Evolutionary conservation across 495 filamentous ascomycete genomes (phyloP).

Genomic region (Chaetomium tenue): DNA sequence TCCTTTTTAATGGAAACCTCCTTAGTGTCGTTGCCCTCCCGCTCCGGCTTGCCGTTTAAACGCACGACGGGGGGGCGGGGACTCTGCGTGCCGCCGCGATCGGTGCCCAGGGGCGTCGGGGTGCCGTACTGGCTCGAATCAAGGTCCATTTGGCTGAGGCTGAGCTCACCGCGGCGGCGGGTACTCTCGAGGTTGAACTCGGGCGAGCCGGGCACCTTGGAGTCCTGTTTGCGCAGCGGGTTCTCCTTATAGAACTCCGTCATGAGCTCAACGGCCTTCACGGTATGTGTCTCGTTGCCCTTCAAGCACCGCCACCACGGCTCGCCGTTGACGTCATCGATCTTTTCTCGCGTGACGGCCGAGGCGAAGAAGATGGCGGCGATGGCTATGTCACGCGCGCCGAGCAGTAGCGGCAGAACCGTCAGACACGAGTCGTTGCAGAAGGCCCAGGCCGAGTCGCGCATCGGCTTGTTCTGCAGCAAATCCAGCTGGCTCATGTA

Average conservation of each 20-base stretch:
- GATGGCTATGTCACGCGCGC: slow-evolving; percentile 74
- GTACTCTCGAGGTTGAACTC: slow-evolving; percentile 49
- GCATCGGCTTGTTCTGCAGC: slow-evolving; percentile 68
- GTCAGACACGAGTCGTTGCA: slow-evolving; percentile 86
- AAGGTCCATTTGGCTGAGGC: slow-evolving; percentile 32
- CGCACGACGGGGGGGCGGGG: slow-evolving; percentile 16
- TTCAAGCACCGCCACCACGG: slow-evolving; percentile 81
- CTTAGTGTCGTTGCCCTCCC: slow-evolving; percentile 7
- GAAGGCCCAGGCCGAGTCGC: slow-evolving; percentile 87
- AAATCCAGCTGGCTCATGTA: slow-evolving; percentile 66
- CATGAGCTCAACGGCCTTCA: slow-evolving; percentile 65
- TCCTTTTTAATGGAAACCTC: slow-evolving; percentile 25
- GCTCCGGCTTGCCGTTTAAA: slow-evolving; percentile 9
- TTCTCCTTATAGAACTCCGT: slow-evolving; percentile 72
- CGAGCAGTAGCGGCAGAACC: slow-evolving; percentile 77
- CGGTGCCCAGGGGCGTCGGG: slow-evolving; percentile 25
- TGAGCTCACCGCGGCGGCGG: slow-evolving; percentile 43
- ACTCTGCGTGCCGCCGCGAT: slow-evolving; percentile 35
- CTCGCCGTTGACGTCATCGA: slow-evolving; percentile 73
- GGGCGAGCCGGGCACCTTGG: slow-evolving; percentile 42
- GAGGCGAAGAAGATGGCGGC: slow-evolving; percentile 83
- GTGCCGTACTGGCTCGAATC: slow-evolving; percentile 30
- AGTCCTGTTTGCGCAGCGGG: slow-evolving; percentile 51
- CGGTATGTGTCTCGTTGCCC: slow-evolving; percentile 61
- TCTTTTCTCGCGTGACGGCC: slow-evolving; percentile 62